Evolutionary conservation across 2,329 filamentous ascomycete genomes (phyloP), one percentile per base, ranked within the genome.

Genomic region (Colletotrichum lupini): DNA sequence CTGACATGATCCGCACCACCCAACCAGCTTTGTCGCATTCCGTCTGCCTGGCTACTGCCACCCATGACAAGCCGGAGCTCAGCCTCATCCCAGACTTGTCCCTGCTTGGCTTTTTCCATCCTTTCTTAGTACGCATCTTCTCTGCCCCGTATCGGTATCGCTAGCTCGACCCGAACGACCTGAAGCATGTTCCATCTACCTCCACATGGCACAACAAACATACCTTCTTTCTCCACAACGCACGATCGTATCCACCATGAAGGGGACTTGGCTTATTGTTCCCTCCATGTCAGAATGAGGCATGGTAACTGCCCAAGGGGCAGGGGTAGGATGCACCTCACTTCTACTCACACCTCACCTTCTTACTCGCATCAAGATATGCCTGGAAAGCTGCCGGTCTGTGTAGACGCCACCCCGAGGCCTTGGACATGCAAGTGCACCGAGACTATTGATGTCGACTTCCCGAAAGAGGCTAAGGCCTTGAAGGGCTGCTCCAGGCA

Each of bases 201-300:
- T 57, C 32, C 63, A 57, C 66, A 28, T 14, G 37, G 46, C 16
- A 30, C 60, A 53, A 35, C 26, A 52, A 62, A 35, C 57, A 37
- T 28, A 62, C 68, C 64, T 52, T 72, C 59, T 57, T 49, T 46
- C 59, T 58, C 58, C 49, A 64, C 53, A 49, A 59, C 66, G 53
- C 55, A 5, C 46, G 52, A 52, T 67, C 59, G 66, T 67, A 37
- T 52, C 53, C 59, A 58, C 42, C 32, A 14, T 37, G 28, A n/a
- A 55, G 14, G 46, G 55, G 42, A 46, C 67, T 49, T 66, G 56
- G 56, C 59, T 55, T 65, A 28, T 73, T 70, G 67, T 70, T 57
- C 70, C 70, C 60, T 73, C 70, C 70, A 73, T 73, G 70, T 65
- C 56, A 73, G 67, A 70, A 65, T n/a, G 42, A 55, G 60, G 14